A percentile compares a stretch with the other conserved stretches of the same genome.
These are phyloP conservation scores for Rhodamnia argentea DNA, from an alignment of 345 rosid species.

Conservation along the genomic window DNA sequence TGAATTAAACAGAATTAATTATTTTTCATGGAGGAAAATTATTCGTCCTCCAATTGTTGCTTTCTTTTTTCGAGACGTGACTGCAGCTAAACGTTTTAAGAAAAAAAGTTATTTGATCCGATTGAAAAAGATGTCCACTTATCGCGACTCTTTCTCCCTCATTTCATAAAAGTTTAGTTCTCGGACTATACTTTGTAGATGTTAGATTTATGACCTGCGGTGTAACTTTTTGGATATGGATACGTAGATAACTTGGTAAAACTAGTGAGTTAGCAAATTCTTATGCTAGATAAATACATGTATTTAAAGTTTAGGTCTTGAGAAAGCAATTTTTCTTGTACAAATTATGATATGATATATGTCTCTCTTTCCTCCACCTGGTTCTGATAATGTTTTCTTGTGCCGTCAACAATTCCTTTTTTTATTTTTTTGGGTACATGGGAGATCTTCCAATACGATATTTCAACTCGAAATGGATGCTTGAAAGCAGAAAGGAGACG, in stretches of 20 bases:
- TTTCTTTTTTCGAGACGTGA: background rate
- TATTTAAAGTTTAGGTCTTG: background rate
- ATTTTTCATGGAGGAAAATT: background rate
- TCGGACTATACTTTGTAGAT: background rate
- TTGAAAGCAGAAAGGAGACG: background rate
- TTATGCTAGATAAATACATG: background rate
- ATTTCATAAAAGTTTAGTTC: background rate
- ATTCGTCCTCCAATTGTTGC: background rate
- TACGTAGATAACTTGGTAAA: background rate
- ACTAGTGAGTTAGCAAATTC: background rate
- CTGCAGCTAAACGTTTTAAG: background rate
- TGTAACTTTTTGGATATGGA: background rate
- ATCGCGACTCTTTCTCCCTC: background rate
- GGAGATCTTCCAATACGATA: background rate
- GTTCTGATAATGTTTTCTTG: background rate
- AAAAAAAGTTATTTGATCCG: background rate
- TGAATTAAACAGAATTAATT: background rate
- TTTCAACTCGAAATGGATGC: background rate
- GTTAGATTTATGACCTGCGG: background rate
- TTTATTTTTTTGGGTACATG: background rate
- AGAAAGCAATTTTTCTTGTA: background rate
- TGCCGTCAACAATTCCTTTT: background rate
- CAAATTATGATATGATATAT: background rate
- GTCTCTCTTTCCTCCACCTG: background rate
- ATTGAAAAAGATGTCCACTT: background rate